Base-by-base conservation (phyloP, 1,284 basidiomycete genomes). In the Rhodofomes roseus region DNA sequence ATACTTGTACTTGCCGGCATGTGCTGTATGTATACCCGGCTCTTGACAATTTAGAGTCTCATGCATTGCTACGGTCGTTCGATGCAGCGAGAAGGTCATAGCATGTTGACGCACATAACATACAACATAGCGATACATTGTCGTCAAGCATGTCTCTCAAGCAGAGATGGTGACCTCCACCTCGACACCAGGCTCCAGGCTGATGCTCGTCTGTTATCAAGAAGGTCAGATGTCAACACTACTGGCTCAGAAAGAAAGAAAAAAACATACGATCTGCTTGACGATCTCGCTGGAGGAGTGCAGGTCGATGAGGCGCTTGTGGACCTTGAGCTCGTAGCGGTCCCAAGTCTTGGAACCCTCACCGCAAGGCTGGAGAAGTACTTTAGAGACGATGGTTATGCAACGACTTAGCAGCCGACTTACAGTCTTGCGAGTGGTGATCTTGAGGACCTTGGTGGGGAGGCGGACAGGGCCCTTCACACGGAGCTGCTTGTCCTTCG, bases 261-360 rank as follows among this genome's bases (percentile, higher is more conserved):
- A 50, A 22, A 20, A 18, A 81, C 92, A 71, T 68, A 96, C 95
- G 75, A 99, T 99, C 83, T 99, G 96, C 87, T 99, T 99, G 81
- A 99, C 97, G 70, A 98, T 93, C 83, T 99, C 97, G 74, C 93
- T 94, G 64, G 96, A 96, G 62, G 96, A 96, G 84, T 96, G 95
- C 66, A 99, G 84, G 85, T 99, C 97, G 75, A 99, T 99, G 77
- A 99, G 86, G 73, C 97, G 93, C 85, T 99, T 99, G 91, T 99
- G 96, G 70, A 99, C 87, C 84, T 96, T 95, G 82, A 99, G 89
- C 83, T 99, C 96, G 81, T 96, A 99, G 73, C 93, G 90, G 81
- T 99, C 97, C 97, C 97, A 99, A 75, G 97, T 99, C 91, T 99
- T 99, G 74, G 94, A 96, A 86, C 97, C 97, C 82, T 99, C 97